Evolutionary conservation across 2,329 filamentous ascomycete species (phyloP).

Genomic region (Diaporthe ampelina): DNA sequence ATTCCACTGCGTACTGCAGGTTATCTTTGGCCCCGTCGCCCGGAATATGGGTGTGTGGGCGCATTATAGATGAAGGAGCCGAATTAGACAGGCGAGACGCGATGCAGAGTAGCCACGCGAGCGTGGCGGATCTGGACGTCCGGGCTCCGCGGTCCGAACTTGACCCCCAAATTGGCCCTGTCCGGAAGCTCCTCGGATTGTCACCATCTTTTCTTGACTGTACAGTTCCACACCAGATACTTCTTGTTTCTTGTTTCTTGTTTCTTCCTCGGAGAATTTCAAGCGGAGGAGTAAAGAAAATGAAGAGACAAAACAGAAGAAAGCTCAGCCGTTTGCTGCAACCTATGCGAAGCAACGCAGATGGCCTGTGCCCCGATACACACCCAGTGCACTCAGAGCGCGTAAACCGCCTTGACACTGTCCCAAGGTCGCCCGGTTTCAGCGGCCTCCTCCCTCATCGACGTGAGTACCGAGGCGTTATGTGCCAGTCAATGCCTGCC

Average conservation of each 20-base stretch:
- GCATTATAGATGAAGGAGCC: constrained; percentile 17
- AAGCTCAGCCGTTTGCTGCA: constrained; percentile 11
- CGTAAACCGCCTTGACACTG: background rate
- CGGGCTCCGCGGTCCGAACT: constrained; percentile 27
- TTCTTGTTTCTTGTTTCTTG: background rate
- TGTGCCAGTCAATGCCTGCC: constrained; percentile 7
- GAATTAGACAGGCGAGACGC: constrained; percentile 33
- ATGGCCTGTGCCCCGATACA: background rate
- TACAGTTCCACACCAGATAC: background rate
- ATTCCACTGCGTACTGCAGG: constrained; percentile 5
- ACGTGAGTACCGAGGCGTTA: background rate
- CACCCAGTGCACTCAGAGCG: background rate
- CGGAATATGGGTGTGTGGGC: constrained; percentile 6
- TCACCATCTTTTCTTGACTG: background rate
- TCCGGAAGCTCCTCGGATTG: constrained; percentile 2
- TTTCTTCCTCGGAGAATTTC: background rate
- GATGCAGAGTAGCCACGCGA: constrained; percentile 40
- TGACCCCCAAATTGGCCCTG: constrained; percentile 9
- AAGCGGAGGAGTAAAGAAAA: background rate
- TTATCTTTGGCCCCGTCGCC: background rate
- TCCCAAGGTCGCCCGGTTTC: constrained; percentile 9
- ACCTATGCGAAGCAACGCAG: constrained; percentile 5
- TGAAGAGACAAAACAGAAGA: background rate
- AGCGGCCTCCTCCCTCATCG: background rate
- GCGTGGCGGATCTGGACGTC: constrained; percentile 34